phyloP scores from a whole-genome alignment of 352 stramenopile species.

The Pythium diclinum region DNA sequence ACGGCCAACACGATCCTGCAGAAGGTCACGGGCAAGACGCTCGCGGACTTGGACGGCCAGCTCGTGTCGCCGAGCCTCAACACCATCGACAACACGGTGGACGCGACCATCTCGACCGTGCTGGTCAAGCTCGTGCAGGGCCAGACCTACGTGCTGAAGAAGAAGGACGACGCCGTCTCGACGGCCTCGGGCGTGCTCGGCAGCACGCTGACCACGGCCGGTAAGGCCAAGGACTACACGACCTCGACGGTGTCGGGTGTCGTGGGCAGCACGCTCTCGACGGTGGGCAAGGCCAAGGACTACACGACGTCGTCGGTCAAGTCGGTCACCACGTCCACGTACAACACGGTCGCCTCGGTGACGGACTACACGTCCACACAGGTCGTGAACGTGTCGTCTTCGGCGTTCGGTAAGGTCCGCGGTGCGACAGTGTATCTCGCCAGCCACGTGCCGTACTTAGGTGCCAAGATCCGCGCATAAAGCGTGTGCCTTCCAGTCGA shows the following conservation, averaged over 20 bases:
- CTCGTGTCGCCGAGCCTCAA: slow-evolving; percentile 47
- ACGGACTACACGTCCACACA: slow-evolving; percentile 47
- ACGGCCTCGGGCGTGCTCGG: slow-evolving; percentile 32
- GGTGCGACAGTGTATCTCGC: slow-evolving; percentile 48
- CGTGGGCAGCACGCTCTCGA: slow-evolving; percentile 41
- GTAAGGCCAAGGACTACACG: slow-evolving; percentile 38
- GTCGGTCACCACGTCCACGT: slow-evolving; percentile 22
- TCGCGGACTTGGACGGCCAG: slow-evolving; percentile 54
- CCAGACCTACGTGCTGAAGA: slow-evolving; percentile 64
- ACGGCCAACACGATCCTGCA: slow-evolving; percentile 63
- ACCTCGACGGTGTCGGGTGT: slow-evolving; percentile 38
- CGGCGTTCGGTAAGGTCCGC: slow-evolving; percentile 52
- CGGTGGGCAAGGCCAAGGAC: slow-evolving; percentile 53
- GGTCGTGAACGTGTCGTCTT: slow-evolving; percentile 66
- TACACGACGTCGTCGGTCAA: slow-evolving; percentile 36
- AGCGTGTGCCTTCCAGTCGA: neutral
- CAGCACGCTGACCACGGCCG: slow-evolving; percentile 12
- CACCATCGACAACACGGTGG: slow-evolving; percentile 65
- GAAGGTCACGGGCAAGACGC: slow-evolving; percentile 55
- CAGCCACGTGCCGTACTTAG: slow-evolving; percentile 60
- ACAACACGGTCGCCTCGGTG: slow-evolving; percentile 19
- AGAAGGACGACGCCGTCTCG: slow-evolving; percentile 56
- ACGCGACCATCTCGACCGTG: slow-evolving; percentile 49
- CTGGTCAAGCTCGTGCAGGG: slow-evolving; percentile 51
- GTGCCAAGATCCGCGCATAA: slow-evolving; percentile 60